Evolutionary conservation across 2,329 filamentous ascomycete genomes (phyloP).

Genomic region (Cercospora nicotianae): DNA sequence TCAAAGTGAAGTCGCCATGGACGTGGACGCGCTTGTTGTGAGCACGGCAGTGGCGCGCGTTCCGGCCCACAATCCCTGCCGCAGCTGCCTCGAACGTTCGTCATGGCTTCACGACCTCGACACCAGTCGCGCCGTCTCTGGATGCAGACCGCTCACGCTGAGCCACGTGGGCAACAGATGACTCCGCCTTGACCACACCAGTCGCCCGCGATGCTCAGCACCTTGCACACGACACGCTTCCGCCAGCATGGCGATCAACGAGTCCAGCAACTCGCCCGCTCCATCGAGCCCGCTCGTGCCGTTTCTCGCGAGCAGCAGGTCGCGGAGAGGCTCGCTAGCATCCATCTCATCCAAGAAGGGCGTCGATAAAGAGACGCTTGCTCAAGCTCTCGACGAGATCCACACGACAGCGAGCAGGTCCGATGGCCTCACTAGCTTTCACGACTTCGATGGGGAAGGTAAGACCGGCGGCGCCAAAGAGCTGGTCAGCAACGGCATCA

Average conservation of each 20-base stretch:
- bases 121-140: neutral
- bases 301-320: conserved; percentile 34
- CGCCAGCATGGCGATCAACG: conserved; percentile 32
- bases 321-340: conserved; percentile 42
- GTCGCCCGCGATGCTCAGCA: neutral
- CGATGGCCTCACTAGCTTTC: conserved; percentile 85
- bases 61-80: conserved; percentile 3
- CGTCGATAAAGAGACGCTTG: conserved; percentile 71
- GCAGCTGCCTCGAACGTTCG: neutral
- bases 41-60: neutral
- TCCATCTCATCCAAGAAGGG: conserved; percentile 40
- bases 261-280: conserved; percentile 29
- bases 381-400: conserved; percentile 79
- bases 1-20: neutral
- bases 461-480: conserved; percentile 38
- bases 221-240: neutral
- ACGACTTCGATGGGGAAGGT: conserved; percentile 81
- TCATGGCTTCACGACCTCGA: conserved; percentile 3
- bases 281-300: conserved; percentile 33
- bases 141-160: neutral
- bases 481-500: conserved; percentile 54
- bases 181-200: neutral
- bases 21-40: neutral
- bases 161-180: neutral
- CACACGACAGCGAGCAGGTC: conserved; percentile 86